phyloP scores from a whole-genome alignment of 768 basidiomycete species.

The Pholiota molesta region DNA sequence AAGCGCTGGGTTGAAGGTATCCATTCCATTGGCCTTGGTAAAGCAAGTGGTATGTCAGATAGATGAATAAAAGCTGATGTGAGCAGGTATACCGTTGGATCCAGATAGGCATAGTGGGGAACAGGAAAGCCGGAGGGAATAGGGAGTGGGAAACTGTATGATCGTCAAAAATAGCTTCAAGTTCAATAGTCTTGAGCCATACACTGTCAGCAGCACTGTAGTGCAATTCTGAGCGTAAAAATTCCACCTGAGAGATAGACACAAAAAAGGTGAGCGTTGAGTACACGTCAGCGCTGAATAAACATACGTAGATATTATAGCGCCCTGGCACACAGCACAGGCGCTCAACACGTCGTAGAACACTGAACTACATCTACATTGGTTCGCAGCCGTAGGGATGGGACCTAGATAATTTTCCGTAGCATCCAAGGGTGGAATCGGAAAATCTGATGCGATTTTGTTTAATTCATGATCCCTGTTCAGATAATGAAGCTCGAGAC shows the following conservation, averaged over 20 bases:
- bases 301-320: slow-evolving; percentile 2
- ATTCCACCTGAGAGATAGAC: not conserved
- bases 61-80: not conserved
- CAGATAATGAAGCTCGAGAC: not conserved
- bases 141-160: slow-evolving; percentile 3
- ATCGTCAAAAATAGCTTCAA: not conserved
- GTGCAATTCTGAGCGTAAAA: slow-evolving; percentile 7
- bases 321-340: slow-evolving; percentile 10
- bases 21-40: slow-evolving; percentile 1
- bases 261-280: not conserved
- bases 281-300: not conserved
- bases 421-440: not conserved
- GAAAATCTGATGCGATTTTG: not conserved
- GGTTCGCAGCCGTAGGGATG: not conserved
- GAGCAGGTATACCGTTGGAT: slow-evolving; percentile 7
- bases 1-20: slow-evolving; percentile 4
- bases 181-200: not conserved
- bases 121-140: slow-evolving; percentile 12
- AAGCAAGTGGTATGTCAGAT: not conserved
- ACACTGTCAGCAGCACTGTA: slow-evolving; percentile 1
- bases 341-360: slow-evolving; percentile 11
- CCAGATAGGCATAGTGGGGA: slow-evolving; percentile 13
- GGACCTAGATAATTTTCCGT: slow-evolving; percentile 8
- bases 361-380: slow-evolving; percentile 12
- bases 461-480: not conserved